These are phyloP conservation scores for Xylaria arbuscula DNA, from an alignment of 2,329 filamentous ascomycete species.

Conservation along the genomic window DNA sequence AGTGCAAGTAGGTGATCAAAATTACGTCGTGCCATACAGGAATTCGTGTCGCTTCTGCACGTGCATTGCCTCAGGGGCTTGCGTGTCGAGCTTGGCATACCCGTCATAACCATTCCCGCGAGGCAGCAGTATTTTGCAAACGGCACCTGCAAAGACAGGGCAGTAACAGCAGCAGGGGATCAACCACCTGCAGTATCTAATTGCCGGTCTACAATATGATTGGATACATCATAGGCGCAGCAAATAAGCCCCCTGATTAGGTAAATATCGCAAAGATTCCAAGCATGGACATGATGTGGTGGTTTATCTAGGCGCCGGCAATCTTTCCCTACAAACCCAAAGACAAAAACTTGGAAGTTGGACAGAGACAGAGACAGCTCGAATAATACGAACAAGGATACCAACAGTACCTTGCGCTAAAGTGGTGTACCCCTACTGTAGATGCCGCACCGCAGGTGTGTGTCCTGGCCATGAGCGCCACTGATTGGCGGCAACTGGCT, in stretches of 20 bases:
- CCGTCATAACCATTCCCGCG: slow-evolving; percentile 5
- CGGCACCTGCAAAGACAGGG: slow-evolving; percentile 10
- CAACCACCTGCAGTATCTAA: neutral
- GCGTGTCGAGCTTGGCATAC: slow-evolving; percentile 38
- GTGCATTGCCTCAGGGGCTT: slow-evolving; percentile 43
- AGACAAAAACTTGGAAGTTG: neutral
- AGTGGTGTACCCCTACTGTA: neutral
- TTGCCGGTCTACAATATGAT: neutral
- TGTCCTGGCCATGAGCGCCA: slow-evolving; percentile 7
- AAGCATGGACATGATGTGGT: neutral
- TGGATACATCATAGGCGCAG: slow-evolving; percentile 8
- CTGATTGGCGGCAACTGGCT: slow-evolving; percentile 39
- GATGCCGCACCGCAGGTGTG: neutral
- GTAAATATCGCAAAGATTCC: neutral
- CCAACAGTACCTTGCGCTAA: neutral
- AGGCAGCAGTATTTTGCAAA: slow-evolving; percentile 40
- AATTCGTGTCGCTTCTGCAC: neutral
- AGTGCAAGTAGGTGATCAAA: neutral
- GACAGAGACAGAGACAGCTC: neutral
- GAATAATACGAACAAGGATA: neutral
- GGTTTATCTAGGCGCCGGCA: neutral
- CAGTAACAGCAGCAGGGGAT: too few species aligned
- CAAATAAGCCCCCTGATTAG: neutral
- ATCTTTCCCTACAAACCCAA: neutral
- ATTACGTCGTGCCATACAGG: neutral